Percentiles rank a stretch among this genome's conserved stretches.
These are phyloP conservation scores for Cryptococcus sp. DNA, from an alignment of 1,284 basidiomycete genomes.

Conservation along the genomic window DNA sequence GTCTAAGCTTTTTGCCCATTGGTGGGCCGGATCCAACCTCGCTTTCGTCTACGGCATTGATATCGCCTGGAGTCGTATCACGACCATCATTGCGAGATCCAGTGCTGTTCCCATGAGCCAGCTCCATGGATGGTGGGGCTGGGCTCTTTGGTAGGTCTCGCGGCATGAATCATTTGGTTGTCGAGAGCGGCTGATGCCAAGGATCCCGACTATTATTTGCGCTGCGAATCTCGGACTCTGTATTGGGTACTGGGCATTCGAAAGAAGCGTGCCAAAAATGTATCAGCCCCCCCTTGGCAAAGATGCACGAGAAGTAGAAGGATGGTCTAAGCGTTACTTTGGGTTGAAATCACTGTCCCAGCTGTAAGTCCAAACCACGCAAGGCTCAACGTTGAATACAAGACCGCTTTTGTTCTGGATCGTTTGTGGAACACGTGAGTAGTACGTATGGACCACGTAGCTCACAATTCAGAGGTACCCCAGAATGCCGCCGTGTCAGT, in stretches of 20 bases:
- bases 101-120: slow-evolving; percentile 44
- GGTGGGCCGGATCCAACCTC: slow-evolving; percentile 33
- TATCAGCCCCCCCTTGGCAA: slow-evolving; percentile 31
- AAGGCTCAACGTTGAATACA: not conserved
- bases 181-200: not conserved
- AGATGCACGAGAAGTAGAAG: slow-evolving; percentile 19
- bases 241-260: slow-evolving; percentile 40
- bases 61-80: slow-evolving; percentile 34
- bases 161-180: not conserved
- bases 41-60: slow-evolving; percentile 33
- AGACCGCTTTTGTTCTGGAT: slow-evolving; percentile 41
- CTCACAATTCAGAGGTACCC: slow-evolving; percentile 23
- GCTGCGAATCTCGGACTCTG: slow-evolving; percentile 30
- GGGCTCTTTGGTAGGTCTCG: slow-evolving; percentile 40
- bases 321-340: slow-evolving; percentile 18
- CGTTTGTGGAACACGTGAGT: slow-evolving; percentile 27
- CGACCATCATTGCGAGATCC: slow-evolving; percentile 30
- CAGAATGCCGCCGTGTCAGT: slow-evolving; percentile 45
- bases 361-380: slow-evolving; percentile 11
- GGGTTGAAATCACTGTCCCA: slow-evolving; percentile 11
- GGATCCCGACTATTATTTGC: slow-evolving; percentile 38
- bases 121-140: slow-evolving; percentile 44
- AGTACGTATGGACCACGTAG: slow-evolving; percentile 3
- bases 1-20: slow-evolving; percentile 40
- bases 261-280: slow-evolving; percentile 35